Percentiles rank a stretch among this genome's conserved stretches.
These are phyloP conservation scores for Vanrija sp. DNA, from an alignment of 1,284 basidiomycete species.

Conservation along the genomic window DNA sequence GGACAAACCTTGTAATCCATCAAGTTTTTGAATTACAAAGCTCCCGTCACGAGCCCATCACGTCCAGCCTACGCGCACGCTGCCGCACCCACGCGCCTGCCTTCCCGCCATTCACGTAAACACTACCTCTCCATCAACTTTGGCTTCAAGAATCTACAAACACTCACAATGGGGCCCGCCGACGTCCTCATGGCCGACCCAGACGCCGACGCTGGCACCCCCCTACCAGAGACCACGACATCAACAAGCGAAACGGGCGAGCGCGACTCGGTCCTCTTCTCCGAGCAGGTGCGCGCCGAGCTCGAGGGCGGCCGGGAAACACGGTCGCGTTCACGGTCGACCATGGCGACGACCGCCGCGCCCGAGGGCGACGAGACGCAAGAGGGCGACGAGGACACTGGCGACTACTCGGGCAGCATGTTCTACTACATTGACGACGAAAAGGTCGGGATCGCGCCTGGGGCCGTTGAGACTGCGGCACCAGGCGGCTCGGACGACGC, in stretches of 20 bases:
- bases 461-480: slow-evolving; percentile 19
- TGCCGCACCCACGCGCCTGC: too few relatives aligned
- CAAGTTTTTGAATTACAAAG: too few relatives aligned
- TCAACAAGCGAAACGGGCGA: slow-evolving; percentile 26
- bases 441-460: neutral
- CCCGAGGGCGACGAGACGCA: neutral
- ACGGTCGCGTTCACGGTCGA: slow-evolving; percentile 1
- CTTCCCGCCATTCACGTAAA: too few relatives aligned
- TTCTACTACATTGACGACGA: slow-evolving; percentile 13
- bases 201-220: neutral
- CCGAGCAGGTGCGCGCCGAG: slow-evolving; percentile 25
- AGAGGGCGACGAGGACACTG: neutral
- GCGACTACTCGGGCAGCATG: neutral
- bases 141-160: neutral
- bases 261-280: slow-evolving; percentile 36
- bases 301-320: slow-evolving; percentile 2
- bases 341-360: slow-evolving; percentile 1
- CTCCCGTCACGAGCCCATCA: too few relatives aligned
- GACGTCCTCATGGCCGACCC: neutral
- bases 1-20: too few relatives aligned
- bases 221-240: neutral
- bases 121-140: too few relatives aligned
- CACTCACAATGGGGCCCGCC: too few relatives aligned
- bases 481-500: slow-evolving; percentile 15
- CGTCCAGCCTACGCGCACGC: too few relatives aligned